phyloP scores from a whole-genome alignment of 768 basidiomycete species.

The Clathrus columnatus region DNA sequence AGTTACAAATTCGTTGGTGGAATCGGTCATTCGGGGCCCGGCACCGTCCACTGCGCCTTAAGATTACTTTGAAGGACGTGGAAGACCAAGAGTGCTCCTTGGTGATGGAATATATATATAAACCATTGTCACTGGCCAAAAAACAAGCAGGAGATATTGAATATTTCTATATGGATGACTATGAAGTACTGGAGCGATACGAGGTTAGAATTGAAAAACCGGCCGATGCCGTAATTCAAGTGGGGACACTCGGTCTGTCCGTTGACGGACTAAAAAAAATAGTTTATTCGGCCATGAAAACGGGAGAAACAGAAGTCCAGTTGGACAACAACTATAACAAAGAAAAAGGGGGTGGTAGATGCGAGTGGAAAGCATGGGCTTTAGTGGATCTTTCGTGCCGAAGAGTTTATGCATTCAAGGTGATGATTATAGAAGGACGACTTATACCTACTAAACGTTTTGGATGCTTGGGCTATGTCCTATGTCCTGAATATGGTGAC shows the following conservation, averaged over 20 bases:
- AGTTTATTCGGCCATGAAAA: conserved; percentile 30
- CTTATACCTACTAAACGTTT: conserved; percentile 19
- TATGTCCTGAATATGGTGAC: conserved; percentile 30
- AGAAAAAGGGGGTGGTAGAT: conserved; percentile 22
- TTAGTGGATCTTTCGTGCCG: conserved; percentile 32
- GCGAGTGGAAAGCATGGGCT: conserved; percentile 32
- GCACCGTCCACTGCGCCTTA: conserved; percentile 29
- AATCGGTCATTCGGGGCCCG: conserved; percentile 27
- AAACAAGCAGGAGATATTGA: conserved; percentile 22
- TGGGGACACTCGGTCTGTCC: conserved; percentile 19
- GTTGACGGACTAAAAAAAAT: conserved; percentile 24
- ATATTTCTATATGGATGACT: conserved; percentile 31
- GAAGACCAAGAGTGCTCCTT: conserved; percentile 33
- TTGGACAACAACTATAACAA: conserved; percentile 21
- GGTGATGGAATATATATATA: conserved; percentile 31
- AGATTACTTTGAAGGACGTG: conserved; percentile 28
- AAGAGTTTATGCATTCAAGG: conserved; percentile 33
- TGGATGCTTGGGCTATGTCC: conserved; percentile 28
- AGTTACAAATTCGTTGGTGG: conserved; percentile 25
- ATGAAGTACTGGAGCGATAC: conserved; percentile 18
- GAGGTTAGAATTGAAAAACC: conserved; percentile 20
- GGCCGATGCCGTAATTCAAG: conserved; percentile 17
- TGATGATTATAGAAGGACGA: conserved; percentile 25
- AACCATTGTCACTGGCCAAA: conserved; percentile 22
- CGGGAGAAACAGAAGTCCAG: conserved; percentile 30